Conservation (phyloP, 169 alveolate species). For the Sarcocystis neurona region DNA sequence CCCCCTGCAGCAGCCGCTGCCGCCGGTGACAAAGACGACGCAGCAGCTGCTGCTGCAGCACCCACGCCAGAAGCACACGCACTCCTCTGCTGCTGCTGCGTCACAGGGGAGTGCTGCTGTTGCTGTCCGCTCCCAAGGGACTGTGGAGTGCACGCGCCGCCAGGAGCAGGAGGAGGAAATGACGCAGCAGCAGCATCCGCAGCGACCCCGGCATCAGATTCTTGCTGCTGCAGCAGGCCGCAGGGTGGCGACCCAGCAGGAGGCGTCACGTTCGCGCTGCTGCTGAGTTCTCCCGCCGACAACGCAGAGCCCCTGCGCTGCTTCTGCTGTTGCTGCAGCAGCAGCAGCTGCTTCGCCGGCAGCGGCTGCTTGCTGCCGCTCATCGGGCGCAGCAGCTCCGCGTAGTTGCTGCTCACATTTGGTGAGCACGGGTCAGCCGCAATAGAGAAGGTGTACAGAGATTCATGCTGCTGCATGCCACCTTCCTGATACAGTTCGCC, state of each 20-base stretch:
- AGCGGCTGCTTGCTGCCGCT: constrained; percentile 20
- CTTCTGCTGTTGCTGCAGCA: constrained; percentile 24
- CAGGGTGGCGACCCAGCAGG: constrained; percentile 37
- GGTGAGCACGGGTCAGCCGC: constrained; percentile 13
- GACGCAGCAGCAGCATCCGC: constrained; percentile 3
- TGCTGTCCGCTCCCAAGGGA: neutral
- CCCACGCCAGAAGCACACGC: neutral
- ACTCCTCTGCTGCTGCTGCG: constrained; percentile 23
- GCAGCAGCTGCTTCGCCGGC: constrained; percentile 22
- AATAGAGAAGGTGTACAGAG: neutral
- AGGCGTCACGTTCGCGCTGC: constrained; percentile 26
- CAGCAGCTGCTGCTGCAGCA: constrained; percentile 20
- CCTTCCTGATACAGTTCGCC: neutral
- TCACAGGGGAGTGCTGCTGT: too few species aligned
- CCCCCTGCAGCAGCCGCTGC: neutral
- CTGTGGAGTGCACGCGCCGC: constrained; percentile 21
- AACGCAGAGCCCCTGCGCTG: constrained; percentile 11
- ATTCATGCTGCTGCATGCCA: neutral
- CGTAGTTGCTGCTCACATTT: too few species aligned
- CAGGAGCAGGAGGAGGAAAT: constrained; percentile 15
- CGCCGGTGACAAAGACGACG: neutral
- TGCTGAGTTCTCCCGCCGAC: too few species aligned
- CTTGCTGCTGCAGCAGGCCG: constrained; percentile 10
- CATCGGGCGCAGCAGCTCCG: constrained; percentile 36
- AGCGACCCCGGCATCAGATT: constrained; percentile 12